These are phyloP conservation scores for Oryza glaberrima DNA, from an alignment of 176 grass and related monocot genomes.

Conservation along the genomic window DNA sequence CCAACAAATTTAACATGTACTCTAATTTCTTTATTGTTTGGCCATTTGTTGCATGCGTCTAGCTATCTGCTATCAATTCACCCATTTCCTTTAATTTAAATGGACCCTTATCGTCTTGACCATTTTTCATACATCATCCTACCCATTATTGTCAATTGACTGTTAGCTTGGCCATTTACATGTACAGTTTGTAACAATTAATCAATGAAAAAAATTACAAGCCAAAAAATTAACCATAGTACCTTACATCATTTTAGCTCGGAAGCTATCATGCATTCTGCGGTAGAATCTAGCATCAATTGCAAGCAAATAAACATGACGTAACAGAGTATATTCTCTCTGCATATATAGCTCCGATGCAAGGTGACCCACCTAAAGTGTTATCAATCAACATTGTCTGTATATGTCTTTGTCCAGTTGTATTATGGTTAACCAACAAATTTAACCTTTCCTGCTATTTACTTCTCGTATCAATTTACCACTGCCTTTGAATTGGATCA, in stretches of 20 bases:
- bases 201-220: no score
- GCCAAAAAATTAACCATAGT: no score
- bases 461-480: neutral
- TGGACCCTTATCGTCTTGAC: neutral
- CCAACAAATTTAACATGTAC: constrained; percentile 34
- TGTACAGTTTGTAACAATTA: no score
- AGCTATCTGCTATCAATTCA: constrained; percentile 12
- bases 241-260: no score
- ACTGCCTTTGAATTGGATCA: neutral
- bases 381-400: no score
- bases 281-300: no score
- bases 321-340: no score
- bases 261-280: no score
- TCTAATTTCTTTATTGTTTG: constrained; percentile 26
- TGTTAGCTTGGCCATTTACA: neutral
- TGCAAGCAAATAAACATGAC: no score
- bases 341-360: no score
- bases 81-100: neutral
- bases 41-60: constrained; percentile 39
- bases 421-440: constrained; percentile 30
- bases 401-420: no score
- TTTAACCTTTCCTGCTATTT: constrained; percentile 39
- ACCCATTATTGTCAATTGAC: neutral
- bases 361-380: no score
- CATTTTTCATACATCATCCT: neutral